Base-by-base conservation (phyloP, 306 rosid genomes). In the Quercus parvula region DNA sequence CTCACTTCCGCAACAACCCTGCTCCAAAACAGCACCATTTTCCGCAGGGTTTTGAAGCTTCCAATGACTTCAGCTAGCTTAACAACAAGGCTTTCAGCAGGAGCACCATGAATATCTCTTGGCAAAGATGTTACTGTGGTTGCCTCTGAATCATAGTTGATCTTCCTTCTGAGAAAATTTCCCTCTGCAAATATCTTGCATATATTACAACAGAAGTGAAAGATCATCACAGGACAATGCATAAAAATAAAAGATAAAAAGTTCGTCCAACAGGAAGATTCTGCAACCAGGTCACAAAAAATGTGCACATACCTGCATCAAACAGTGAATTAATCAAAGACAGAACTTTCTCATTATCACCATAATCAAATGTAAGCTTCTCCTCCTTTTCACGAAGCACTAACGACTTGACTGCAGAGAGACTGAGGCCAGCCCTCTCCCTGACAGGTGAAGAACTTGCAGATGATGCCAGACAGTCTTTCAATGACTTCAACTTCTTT, bases 171-270 rank as follows among this genome's bases (percentile, higher is more conserved):
- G 78, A 93, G 96, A 89, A 96, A 96, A 70, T 81, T 84, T 75
- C 90, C 92, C 86, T 91, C 99, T 96, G 98, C 87, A 82, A 89
- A 92, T 81, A 91, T 91, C 94, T 90, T 95, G 96, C 93, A 89
- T 77, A 90, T 91, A 95, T 91, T 91, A 91, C 86, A 85, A 86
- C 10, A 88, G 76, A 86, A 85, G 92, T 90, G 89, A 95, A 95
- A 88, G 90, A 89, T 84, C 94, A 82, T 81, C 85, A 77, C 84
- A 81, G 57, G 81, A 84, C 31, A 86, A 83, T 80, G 73, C 56
- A 81, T 33, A 71, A 69, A 76, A 49, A 81, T 31, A 25, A 44
- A 59, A 38, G 25, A 58, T 52, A 74, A 74, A 67, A 72, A 46
- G 78, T 74, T 75, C 49, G 64, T 75, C 41, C 61, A 70, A 70